Conservation (phyloP, 805 yeast species). For the Candida chauliodis region DNA sequence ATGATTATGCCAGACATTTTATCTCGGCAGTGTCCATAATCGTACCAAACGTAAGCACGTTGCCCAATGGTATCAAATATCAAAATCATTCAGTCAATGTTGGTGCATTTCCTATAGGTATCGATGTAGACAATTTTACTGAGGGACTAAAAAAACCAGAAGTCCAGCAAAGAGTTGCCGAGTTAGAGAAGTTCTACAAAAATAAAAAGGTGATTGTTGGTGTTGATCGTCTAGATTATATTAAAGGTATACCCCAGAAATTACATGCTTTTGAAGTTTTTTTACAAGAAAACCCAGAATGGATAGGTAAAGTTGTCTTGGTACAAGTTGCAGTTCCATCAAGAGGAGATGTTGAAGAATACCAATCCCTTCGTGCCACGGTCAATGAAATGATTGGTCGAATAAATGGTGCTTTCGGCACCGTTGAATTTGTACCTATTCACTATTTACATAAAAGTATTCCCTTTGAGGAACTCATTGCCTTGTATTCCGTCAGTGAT, state of each 20-base stretch:
- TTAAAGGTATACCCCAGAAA: slow-evolving; percentile 97
- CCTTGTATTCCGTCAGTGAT: slow-evolving; percentile 81
- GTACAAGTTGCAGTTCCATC: slow-evolving; percentile 98
- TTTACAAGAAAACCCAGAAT: slow-evolving; percentile 88
- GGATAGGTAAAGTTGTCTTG: slow-evolving; percentile 94
- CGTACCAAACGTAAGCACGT: slow-evolving; percentile 66
- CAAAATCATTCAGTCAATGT: slow-evolving; percentile 74
- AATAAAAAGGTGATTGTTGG: slow-evolving; percentile 90
- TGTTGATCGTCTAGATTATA: slow-evolving; percentile 93
- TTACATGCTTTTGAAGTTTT: slow-evolving; percentile 94
- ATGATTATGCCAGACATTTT: slow-evolving; percentile 96
- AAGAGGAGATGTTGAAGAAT: slow-evolving; percentile 97
- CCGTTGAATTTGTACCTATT: slow-evolving; percentile 95
- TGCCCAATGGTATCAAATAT: slow-evolving; percentile 87
- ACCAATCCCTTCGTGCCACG: slow-evolving; percentile 86
- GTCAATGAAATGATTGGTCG: slow-evolving; percentile 96
- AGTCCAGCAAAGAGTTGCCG: slow-evolving; percentile 64
- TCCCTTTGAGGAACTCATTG: slow-evolving; percentile 85
- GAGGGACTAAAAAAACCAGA: slow-evolving; percentile 64
- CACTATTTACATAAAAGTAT: slow-evolving; percentile 93
- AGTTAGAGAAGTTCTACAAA: slow-evolving; percentile 60
- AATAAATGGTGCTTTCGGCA: slow-evolving; percentile 93
- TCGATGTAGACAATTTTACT: slow-evolving; percentile 87
- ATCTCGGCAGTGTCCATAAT: slow-evolving; percentile 84
- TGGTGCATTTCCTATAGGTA: slow-evolving; percentile 99